Conservation (phyloP, 1,139 yeast genomes). For the Blastobotrys aristatus region DNA sequence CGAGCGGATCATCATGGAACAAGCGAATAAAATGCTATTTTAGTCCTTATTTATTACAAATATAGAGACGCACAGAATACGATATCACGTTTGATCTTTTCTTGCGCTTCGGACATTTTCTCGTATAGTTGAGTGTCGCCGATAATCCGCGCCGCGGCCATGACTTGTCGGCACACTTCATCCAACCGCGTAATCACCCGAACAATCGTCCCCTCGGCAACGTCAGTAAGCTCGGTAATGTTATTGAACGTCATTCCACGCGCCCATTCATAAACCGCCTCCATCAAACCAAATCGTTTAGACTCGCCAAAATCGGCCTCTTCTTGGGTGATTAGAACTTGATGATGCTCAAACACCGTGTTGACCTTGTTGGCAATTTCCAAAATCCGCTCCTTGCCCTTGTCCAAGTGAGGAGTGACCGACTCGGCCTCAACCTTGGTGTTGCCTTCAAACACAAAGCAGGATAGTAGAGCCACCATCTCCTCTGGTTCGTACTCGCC, state of each 20-base stretch:
- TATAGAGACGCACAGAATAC: conserved; percentile 96
- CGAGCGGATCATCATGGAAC: conserved; percentile 16
- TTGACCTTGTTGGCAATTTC: conserved; percentile 65
- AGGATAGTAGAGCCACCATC: conserved; percentile 85
- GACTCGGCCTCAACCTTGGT: conserved; percentile 51
- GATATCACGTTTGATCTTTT: conserved; percentile 89
- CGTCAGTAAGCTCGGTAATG: conserved; percentile 81
- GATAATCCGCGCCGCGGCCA: conserved; percentile 87
- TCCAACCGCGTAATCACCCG: conserved; percentile 91
- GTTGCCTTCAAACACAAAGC: conserved; percentile 88
- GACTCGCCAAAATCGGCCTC: conserved; percentile 81
- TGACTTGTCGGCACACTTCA: conserved; percentile 92
- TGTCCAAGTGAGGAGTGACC: conserved; percentile 77
- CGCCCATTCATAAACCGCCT: conserved; percentile 98
- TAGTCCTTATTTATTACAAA: conserved; percentile 42
- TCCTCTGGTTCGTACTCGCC: conserved; percentile 95
- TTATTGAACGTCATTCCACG: conserved; percentile 88
- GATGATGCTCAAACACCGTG: conserved; percentile 58
- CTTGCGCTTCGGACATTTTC: conserved; percentile 91
- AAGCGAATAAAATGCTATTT: conserved; percentile 16
- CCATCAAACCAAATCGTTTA: conserved; percentile 82
- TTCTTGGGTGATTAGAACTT: conserved; percentile 72
- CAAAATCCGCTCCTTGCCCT: conserved; percentile 65
- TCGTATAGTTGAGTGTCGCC: conserved; percentile 87
- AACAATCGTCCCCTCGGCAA: conserved; percentile 97